Percentiles rank a stretch among this genome's conserved stretches.
These are phyloP conservation scores for Globisporangium ultimum DNA, from an alignment of 352 stramenopile genomes.

Conservation along the genomic window DNA sequence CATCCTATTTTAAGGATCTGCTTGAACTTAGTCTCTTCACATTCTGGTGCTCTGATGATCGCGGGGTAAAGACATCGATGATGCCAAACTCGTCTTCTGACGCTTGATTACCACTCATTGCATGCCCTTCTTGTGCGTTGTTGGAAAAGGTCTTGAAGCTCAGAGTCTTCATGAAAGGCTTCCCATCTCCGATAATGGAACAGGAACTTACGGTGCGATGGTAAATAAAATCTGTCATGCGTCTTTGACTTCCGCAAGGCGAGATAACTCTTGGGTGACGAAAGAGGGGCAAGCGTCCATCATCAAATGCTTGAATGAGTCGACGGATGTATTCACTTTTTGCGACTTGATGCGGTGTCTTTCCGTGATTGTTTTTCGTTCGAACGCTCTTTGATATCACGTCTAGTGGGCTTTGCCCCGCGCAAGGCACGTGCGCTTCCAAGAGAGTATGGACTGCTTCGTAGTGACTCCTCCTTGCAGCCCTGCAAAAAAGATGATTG, in stretches of 20 bases:
- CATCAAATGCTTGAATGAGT: conserved; percentile 44
- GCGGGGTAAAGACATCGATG: conserved; percentile 17
- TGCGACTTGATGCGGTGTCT: conserved; percentile 32
- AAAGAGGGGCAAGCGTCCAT: conserved; percentile 32
- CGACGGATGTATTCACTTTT: conserved; percentile 43
- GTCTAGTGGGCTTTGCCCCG: conserved; percentile 24
- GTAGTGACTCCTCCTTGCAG: conserved; percentile 52
- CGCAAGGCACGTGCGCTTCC: conserved; percentile 28
- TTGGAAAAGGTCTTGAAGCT: conserved; percentile 14
- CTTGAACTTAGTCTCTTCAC: conserved; percentile 1
- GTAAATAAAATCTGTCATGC: conserved; percentile 26
- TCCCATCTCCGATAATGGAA: not conserved
- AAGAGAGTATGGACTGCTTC: conserved; percentile 52
- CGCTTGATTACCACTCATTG: not conserved
- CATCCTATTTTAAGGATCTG: conserved; percentile 1
- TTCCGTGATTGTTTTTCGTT: conserved; percentile 43
- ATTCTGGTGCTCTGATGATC: not conserved
- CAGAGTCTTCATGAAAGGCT: conserved; percentile 4
- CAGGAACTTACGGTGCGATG: conserved; percentile 5
- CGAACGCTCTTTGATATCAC: conserved; percentile 30
- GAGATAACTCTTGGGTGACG: conserved; percentile 14
- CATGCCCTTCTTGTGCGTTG: conserved; percentile 1
- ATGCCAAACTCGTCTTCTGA: conserved; percentile 27
- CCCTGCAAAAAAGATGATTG: conserved; percentile 23
- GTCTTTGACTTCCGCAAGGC: conserved; percentile 5